Percentiles rank a stretch among this genome's conserved stretches.
Conservation (phyloP, 306 rosid genomes). For the Elaeagnus macrophylla region DNA sequence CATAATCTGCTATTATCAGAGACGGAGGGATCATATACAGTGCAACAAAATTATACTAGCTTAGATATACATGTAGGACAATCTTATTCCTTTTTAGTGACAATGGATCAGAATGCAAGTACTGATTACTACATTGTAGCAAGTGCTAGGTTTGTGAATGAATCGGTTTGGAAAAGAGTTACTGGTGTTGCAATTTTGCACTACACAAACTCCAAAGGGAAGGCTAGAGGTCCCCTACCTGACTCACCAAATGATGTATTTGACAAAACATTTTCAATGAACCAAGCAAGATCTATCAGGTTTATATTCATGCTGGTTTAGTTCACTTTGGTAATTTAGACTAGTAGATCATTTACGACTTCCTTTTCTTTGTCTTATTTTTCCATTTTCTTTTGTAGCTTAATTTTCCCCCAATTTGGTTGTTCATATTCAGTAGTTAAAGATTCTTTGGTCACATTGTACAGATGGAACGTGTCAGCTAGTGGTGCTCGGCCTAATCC, state of each 20-base stretch:
- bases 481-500: conserved; percentile 99
- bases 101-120: conserved; percentile 89
- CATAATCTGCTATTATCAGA: conserved; percentile 92
- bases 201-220: conserved; percentile 86
- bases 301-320: conserved; percentile 10
- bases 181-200: conserved; percentile 88
- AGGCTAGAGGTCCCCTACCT: conserved; percentile 86
- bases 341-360: too few species aligned
- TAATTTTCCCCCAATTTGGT: neutral
- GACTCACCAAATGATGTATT: conserved; percentile 61
- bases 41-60: conserved; percentile 87
- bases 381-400: neutral
- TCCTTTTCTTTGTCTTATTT: neutral
- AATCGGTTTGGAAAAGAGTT: conserved; percentile 68
- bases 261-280: conserved; percentile 95
- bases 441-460: conserved; percentile 17
- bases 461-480: conserved; percentile 96
- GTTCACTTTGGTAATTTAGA: neutral
- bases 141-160: conserved; percentile 87
- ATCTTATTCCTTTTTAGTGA: conserved; percentile 81
- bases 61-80: conserved; percentile 95
- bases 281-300: conserved; percentile 98
- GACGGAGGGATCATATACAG: conserved; percentile 87
- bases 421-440: neutral
- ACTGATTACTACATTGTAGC: conserved; percentile 91